phyloP scores from a whole-genome alignment of 768 basidiomycete genomes.

The Podaxis mareebaensis region DNA sequence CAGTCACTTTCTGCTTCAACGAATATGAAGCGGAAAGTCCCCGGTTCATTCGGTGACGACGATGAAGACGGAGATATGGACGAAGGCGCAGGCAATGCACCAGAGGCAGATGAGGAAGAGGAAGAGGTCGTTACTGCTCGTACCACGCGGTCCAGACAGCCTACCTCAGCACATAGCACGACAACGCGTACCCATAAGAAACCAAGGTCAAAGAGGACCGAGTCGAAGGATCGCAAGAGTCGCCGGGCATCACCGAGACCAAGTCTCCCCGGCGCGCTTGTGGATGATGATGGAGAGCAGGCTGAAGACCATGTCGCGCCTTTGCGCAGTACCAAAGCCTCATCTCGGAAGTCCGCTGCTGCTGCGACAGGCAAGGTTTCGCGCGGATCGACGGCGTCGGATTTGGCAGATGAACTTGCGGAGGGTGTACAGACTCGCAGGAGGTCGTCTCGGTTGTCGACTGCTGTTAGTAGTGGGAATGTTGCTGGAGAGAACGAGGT shows the following conservation, averaged over 20 bases:
- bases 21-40: constrained; percentile 35
- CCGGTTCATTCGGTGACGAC: constrained; percentile 45
- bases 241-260: constrained; percentile 9
- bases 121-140: neutral
- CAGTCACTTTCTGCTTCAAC: constrained; percentile 23
- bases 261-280: constrained; percentile 20
- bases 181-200: constrained; percentile 12
- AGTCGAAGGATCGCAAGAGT: constrained; percentile 4
- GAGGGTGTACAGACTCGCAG: constrained; percentile 40
- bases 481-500: constrained; percentile 27
- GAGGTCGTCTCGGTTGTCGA: constrained; percentile 43
- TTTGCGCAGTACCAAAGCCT: constrained; percentile 35
- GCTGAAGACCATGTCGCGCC: constrained; percentile 37
- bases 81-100: constrained; percentile 19
- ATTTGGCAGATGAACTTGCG: constrained; percentile 31
- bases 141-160: neutral
- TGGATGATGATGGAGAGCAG: constrained; percentile 29
- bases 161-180: constrained; percentile 13
- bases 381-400: constrained; percentile 25
- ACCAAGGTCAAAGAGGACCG: constrained; percentile 9
- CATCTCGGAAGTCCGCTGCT: constrained; percentile 19
- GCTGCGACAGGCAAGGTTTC: constrained; percentile 18
- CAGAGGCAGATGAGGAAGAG: neutral
- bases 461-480: constrained; percentile 21
- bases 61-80: constrained; percentile 35